phyloP scores from a whole-genome alignment of 2,329 filamentous ascomycete species.

The Alternaria novae-zelandiae region DNA sequence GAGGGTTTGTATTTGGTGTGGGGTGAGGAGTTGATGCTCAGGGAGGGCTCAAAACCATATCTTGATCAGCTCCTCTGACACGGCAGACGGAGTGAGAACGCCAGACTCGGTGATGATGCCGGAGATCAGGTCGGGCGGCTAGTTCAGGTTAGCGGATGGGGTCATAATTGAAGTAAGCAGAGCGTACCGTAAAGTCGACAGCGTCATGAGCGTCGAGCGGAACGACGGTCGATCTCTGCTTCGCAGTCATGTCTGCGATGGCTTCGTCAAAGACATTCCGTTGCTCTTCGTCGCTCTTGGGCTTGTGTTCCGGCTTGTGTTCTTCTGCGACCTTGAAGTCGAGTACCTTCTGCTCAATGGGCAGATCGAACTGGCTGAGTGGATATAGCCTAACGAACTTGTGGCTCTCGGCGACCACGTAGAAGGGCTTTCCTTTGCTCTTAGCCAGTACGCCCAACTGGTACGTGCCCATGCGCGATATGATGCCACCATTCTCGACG shows the following conservation, averaged over 20 bases:
- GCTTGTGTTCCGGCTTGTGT: constrained; percentile 9
- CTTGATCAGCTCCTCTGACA: constrained; percentile 73
- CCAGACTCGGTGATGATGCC: constrained; percentile 79
- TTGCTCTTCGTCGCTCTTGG: constrained; percentile 13
- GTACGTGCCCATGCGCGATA: constrained; percentile 84
- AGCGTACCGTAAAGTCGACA: constrained; percentile 73
- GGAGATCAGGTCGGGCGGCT: constrained; percentile 72
- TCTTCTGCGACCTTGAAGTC: constrained; percentile 69
- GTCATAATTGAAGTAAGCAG: background rate
- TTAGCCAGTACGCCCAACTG: constrained; percentile 85
- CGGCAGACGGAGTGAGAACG: constrained; percentile 71
- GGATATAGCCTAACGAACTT: constrained; percentile 93
- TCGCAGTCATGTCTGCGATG: constrained; percentile 39
- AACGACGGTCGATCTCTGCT: constrained; percentile 21
- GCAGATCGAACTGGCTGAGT: constrained; percentile 79
- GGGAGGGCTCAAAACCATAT: constrained; percentile 56
- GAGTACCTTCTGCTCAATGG: constrained; percentile 78
- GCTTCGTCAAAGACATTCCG: constrained; percentile 56
- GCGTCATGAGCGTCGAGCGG: constrained; percentile 52
- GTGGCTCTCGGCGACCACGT: constrained; percentile 92
- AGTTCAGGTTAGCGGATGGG: constrained; percentile 7
- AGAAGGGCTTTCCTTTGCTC: constrained; percentile 76
- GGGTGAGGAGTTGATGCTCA: constrained; percentile 12
- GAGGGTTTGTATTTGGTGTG: constrained; percentile 9
- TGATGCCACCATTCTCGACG: constrained; percentile 90